These are phyloP conservation scores for Funneliformis geosporum DNA, from an alignment of 192 early-diverging fungal genomes.

Conservation along the genomic window DNA sequence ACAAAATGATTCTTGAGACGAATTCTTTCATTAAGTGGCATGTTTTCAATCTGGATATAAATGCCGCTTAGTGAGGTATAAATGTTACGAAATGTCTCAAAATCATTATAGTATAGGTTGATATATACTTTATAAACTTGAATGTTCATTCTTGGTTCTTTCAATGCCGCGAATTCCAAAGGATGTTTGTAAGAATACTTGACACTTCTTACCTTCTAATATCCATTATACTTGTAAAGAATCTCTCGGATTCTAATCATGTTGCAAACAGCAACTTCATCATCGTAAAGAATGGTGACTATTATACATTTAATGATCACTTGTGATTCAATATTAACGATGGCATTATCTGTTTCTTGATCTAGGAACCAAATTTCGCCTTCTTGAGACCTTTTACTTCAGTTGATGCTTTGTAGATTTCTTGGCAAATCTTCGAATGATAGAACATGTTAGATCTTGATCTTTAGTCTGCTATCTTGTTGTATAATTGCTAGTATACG, in stretches of 20 bases:
- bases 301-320: not conserved
- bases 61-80: not conserved
- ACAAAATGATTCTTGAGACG: not conserved
- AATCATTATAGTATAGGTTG: not conserved
- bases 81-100: not conserved
- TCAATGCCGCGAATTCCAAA: not conserved
- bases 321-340: not conserved
- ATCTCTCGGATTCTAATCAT: no score
- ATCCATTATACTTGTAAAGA: not conserved
- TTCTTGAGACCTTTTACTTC: not conserved
- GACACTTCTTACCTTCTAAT: not conserved
- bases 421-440: not conserved
- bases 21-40: not conserved
- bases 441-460: not conserved
- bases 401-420: not conserved
- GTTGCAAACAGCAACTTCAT: no score
- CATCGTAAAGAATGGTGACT: not conserved
- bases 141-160: not conserved
- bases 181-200: not conserved
- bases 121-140: conserved; percentile 2
- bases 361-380: not conserved
- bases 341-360: not conserved
- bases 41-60: conserved; percentile 1
- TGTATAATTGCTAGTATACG: not conserved
- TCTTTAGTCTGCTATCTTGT: not conserved